Evolutionary conservation across 139 green algal genomes (phyloP), one percentile per base, ranked within the genome.

Genomic region (Raphidocelis subcapitata): DNA sequence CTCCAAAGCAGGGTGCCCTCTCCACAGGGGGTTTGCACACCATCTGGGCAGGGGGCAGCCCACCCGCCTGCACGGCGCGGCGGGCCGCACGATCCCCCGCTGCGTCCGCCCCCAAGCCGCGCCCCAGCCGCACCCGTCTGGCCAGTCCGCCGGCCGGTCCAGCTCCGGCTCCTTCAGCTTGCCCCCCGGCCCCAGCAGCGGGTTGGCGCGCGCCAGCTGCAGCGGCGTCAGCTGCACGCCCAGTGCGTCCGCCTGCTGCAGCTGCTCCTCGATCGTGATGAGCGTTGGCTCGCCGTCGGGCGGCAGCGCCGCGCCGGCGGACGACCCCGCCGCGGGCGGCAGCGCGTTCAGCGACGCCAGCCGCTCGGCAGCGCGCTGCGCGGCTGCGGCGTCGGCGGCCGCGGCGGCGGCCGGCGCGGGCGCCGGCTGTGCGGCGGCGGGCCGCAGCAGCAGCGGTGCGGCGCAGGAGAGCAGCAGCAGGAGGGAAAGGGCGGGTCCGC

Each of bases 181-280:
- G 33, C 72, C 72, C 2, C 35, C 49, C 36, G 5, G 21, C 24
- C 72, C 72, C 14, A 78, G 47, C 28, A 78, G 26, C 8, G 72
- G 72, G 8, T 61, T 62, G 2, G 72, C 72, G 18, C 33, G 29
- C 62, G 61, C 37, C 29, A 78, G 72, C 63, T 73, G 72, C 72
- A 66, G 62, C 1, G 33, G 41, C 20, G 52, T 78, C 16, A 78
- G 54, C 12, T 33, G 33, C 26, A 29, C 8, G 0, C 44, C 21
- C 24, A 78, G 26, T 14, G 31, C 4, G 1, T 28, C 52, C 68
- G 72, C 72, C 56, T 78, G 72, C 52, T 72, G 41, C 62, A 78
- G 47, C 36, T 78, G 72, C 28, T 78, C 72, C 51, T 37, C 31
- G 1, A 78, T 12, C 26, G 47, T 78, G 62, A 78, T 72, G 51